A percentile compares a stretch with the other conserved stretches of the same genome.
phyloP scores from a whole-genome alignment of 2,329 filamentous ascomycete genomes.

The Pyrenochaeta sp. region DNA sequence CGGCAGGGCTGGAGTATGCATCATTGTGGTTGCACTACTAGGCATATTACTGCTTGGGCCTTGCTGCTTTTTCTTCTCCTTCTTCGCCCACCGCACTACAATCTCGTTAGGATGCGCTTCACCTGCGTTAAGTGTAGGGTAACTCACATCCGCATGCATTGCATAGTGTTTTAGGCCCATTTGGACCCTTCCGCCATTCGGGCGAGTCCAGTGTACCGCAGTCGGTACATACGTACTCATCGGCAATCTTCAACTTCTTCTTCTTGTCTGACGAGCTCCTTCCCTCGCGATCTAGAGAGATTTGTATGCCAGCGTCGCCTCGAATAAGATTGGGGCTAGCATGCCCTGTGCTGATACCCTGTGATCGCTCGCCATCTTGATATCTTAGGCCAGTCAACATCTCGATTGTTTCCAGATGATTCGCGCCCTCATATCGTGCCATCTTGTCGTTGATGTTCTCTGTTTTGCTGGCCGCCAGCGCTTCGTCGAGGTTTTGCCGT shows the following conservation, averaged over 20 bases:
- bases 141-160: conserved; percentile 87
- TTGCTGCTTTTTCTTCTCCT: conserved; percentile 75
- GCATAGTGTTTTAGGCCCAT: conserved; percentile 91
- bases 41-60: conserved; percentile 22
- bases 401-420: conserved; percentile 87
- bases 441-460: conserved; percentile 87
- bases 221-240: conserved; percentile 95
- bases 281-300: conserved; percentile 79
- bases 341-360: conserved; percentile 86
- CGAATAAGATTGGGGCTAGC: conserved; percentile 81
- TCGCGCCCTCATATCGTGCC: conserved; percentile 76
- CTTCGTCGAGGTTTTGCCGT: conserved; percentile 80
- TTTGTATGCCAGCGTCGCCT: conserved; percentile 86
- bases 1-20: conserved; percentile 33
- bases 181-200: conserved; percentile 94
- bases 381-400: conserved; percentile 91
- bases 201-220: conserved; percentile 94
- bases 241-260: conserved; percentile 79
- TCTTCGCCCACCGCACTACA: conserved; percentile 68
- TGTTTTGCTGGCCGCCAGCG: conserved; percentile 68
- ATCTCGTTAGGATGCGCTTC: conserved; percentile 21
- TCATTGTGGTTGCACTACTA: conserved; percentile 17
- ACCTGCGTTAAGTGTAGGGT: background rate
- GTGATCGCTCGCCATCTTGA: conserved; percentile 85
- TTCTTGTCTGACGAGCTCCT: conserved; percentile 76